These are phyloP conservation scores for Sclerotinia glacialis DNA, from an alignment of 2,329 filamentous ascomycete species.

Conservation along the genomic window DNA sequence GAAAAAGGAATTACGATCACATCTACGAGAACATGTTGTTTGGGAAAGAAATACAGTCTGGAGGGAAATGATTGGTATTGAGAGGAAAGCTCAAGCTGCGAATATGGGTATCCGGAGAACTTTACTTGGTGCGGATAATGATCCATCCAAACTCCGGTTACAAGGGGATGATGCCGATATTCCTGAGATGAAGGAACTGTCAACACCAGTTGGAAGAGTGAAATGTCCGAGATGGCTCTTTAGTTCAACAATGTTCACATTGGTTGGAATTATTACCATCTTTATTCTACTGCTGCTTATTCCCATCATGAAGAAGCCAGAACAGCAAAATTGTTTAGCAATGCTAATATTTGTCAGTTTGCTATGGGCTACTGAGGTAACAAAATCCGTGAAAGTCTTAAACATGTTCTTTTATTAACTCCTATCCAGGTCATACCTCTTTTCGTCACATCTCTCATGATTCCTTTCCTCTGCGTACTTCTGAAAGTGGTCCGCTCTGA, in stretches of 20 bases:
- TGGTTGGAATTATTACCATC: slow-evolving; percentile 66
- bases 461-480: slow-evolving; percentile 89
- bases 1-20: slow-evolving; percentile 80
- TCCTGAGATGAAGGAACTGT: slow-evolving; percentile 62
- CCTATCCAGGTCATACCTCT: slow-evolving; percentile 77
- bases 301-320: slow-evolving; percentile 79
- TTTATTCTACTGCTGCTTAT: slow-evolving; percentile 73
- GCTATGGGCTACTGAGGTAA: slow-evolving; percentile 92
- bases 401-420: slow-evolving; percentile 25
- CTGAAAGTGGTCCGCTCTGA: slow-evolving; percentile 81
- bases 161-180: slow-evolving; percentile 79
- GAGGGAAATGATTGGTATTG: slow-evolving; percentile 98
- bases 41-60: slow-evolving; percentile 99
- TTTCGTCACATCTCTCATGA: slow-evolving; percentile 90
- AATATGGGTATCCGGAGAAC: slow-evolving; percentile 78
- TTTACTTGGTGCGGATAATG: slow-evolving; percentile 71
- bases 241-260: slow-evolving; percentile 74
- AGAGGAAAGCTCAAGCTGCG: slow-evolving; percentile 90
- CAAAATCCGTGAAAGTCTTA: slow-evolving; percentile 34
- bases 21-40: slow-evolving; percentile 92
- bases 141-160: slow-evolving; percentile 64
- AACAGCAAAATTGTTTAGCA: slow-evolving; percentile 95
- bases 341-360: slow-evolving; percentile 91
- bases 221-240: slow-evolving; percentile 78
- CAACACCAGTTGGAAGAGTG: slow-evolving; percentile 77